Evolutionary conservation across 1,139 yeast genomes (phyloP).

Genomic region (Diutina rugosa): DNA sequence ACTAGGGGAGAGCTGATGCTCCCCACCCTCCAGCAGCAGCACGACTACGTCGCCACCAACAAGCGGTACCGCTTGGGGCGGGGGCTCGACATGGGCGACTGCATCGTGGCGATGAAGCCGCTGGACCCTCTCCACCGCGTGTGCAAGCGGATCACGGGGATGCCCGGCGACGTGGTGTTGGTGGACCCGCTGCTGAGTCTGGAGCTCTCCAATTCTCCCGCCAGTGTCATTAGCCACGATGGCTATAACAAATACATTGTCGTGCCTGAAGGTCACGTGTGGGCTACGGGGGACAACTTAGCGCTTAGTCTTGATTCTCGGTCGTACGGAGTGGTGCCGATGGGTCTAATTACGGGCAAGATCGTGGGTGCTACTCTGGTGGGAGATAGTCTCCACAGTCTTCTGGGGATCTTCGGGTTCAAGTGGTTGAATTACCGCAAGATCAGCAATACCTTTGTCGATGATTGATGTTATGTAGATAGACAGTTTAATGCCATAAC

Average conservation of each 20-base stretch:
- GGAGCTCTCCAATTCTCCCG: conserved; percentile 27
- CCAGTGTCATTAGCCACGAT: conserved; percentile 20
- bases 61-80: conserved; percentile 50
- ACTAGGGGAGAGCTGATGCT: conserved; percentile 93
- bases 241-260: conserved; percentile 47
- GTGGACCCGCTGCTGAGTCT: conserved; percentile 68
- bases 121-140: conserved; percentile 79
- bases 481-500: neutral
- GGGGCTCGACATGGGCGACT: conserved; percentile 63
- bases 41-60: conserved; percentile 73
- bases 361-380: conserved; percentile 55
- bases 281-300: conserved; percentile 94
- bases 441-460: conserved; percentile 30
- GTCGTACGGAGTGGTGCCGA: conserved; percentile 76
- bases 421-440: conserved; percentile 36
- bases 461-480: conserved; percentile 2
- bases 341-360: conserved; percentile 80
- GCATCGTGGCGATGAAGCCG: conserved; percentile 82
- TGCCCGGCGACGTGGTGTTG: conserved; percentile 83
- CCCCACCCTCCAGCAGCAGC: conserved; percentile 65
- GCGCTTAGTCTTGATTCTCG: conserved; percentile 86
- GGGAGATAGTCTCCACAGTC: conserved; percentile 18
- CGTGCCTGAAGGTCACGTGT: conserved; percentile 85
- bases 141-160: conserved; percentile 86
- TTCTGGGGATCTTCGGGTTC: conserved; percentile 20